A percentile compares a stretch with the other conserved stretches of the same genome.
Evolutionary conservation across 2,329 filamentous ascomycete genomes (phyloP).

Genomic region (Epichloe gansuensis): DNA sequence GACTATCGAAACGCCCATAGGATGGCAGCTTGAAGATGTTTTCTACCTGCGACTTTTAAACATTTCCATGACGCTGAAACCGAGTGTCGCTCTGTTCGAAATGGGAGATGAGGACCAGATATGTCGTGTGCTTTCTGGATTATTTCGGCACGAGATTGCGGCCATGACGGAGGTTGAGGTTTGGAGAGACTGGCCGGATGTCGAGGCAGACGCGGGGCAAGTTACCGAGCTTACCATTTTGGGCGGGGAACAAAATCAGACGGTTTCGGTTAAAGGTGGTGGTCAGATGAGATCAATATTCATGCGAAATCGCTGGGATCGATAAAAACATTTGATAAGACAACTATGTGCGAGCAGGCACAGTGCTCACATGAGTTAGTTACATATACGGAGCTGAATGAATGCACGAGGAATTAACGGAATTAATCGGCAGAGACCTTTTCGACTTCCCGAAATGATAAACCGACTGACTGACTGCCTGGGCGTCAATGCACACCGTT

Average conservation of each 20-base stretch:
- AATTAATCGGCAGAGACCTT: not conserved
- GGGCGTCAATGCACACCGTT: too few relatives aligned
- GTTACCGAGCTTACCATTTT: constrained; percentile 12
- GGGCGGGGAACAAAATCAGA: constrained; percentile 4
- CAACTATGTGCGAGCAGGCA: not conserved
- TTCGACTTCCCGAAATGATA: not conserved
- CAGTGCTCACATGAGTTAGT: too few relatives aligned
- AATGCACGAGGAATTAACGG: not conserved
- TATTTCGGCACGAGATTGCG: constrained; percentile 17
- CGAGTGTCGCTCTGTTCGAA: constrained; percentile 53
- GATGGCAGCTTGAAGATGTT: constrained; percentile 30
- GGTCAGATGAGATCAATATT: constrained; percentile 35
- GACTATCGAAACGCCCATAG: constrained; percentile 15
- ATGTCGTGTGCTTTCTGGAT: constrained; percentile 42
- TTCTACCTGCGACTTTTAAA: constrained; percentile 58
- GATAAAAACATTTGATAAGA: not conserved
- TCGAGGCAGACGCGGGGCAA: constrained; percentile 18
- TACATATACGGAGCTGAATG: not conserved
- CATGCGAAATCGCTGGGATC: constrained; percentile 4
- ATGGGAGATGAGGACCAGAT: constrained; percentile 60
- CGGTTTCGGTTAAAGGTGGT: constrained; percentile 30
- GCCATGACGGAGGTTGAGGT: constrained; percentile 40
- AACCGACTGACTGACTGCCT: too few relatives aligned
- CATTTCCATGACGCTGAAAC: constrained; percentile 34
- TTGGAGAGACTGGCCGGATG: constrained; percentile 57